Conservation (phyloP, 257 asterid genomes). For the Pogostemon cablin region DNA sequence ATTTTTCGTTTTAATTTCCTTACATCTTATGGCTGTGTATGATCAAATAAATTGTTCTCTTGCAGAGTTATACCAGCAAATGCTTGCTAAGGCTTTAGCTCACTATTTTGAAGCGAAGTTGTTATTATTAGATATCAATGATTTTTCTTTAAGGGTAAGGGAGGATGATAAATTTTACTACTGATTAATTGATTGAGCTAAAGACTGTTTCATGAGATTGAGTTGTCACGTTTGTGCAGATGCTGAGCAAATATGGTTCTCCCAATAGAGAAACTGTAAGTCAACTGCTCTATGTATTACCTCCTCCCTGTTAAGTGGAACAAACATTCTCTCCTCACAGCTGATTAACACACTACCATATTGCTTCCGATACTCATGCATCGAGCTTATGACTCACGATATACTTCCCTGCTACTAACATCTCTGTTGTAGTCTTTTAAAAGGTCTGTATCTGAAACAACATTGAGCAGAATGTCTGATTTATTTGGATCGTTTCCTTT, state of each 20-base stretch:
- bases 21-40: slow-evolving; percentile 16
- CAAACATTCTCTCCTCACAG: neutral
- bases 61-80: slow-evolving; percentile 75
- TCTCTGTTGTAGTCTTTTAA: slow-evolving; percentile 57
- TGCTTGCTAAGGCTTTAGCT: slow-evolving; percentile 87
- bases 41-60: neutral
- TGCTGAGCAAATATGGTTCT: slow-evolving; percentile 78
- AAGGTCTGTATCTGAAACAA: slow-evolving; percentile 82
- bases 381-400: slow-evolving; percentile 2
- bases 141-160: slow-evolving; percentile 74
- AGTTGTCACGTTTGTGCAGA: slow-evolving; percentile 46
- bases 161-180: neutral
- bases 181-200: slow-evolving; percentile 4
- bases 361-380: neutral
- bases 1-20: neutral
- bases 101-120: slow-evolving; percentile 79
- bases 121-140: slow-evolving; percentile 71
- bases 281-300: slow-evolving; percentile 10
- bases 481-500: slow-evolving; percentile 66
- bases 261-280: slow-evolving; percentile 58
- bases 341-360: slow-evolving; percentile 13
- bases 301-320: neutral
- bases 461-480: slow-evolving; percentile 66
- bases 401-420: slow-evolving; percentile 11
- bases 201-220: slow-evolving; percentile 4